Conservation (phyloP, 495 filamentous ascomycete species). For the Aspergillus campestris region DNA sequence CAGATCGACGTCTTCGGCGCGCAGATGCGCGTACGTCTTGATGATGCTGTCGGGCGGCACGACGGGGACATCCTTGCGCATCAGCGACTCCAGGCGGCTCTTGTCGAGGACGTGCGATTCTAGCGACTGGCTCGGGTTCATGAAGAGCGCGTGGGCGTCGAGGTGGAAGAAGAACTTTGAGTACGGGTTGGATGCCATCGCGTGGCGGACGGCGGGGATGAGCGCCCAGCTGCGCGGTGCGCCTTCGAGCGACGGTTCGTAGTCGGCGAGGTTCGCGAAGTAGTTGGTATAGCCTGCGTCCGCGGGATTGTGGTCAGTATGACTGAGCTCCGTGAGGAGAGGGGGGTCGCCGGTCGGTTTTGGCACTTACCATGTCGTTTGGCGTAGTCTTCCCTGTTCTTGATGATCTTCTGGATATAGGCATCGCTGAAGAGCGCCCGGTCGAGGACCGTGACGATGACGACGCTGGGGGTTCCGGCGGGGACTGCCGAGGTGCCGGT, state of each 20-base stretch:
- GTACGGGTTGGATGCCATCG: slow-evolving; percentile 68
- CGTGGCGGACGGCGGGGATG: slow-evolving; percentile 83
- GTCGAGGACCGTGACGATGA: slow-evolving; percentile 84
- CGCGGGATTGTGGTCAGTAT: slow-evolving; percentile 2
- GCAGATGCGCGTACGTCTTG: slow-evolving; percentile 80
- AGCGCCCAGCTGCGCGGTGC: slow-evolving; percentile 66
- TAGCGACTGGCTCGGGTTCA: slow-evolving; percentile 69
- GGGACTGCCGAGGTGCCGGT: slow-evolving; percentile 34
- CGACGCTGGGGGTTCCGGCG: slow-evolving; percentile 66
- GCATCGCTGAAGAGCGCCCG: slow-evolving; percentile 44
- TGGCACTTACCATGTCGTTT: slow-evolving; percentile 66
- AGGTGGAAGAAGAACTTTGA: slow-evolving; percentile 78
- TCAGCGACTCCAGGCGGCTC: slow-evolving; percentile 60
- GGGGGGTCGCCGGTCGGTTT: not conserved
- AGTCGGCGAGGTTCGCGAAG: slow-evolving; percentile 66
- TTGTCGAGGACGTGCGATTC: slow-evolving; percentile 61
- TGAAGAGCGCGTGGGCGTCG: slow-evolving; percentile 75
- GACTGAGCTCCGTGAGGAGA: not conserved
- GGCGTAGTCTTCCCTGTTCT: slow-evolving; percentile 83
- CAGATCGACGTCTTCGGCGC: slow-evolving; percentile 67
- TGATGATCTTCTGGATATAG: slow-evolving; percentile 62
- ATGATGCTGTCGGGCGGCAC: slow-evolving; percentile 96
- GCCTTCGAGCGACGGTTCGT: slow-evolving; percentile 50
- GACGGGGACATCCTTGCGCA: slow-evolving; percentile 76
- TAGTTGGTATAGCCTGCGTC: slow-evolving; percentile 76